These are phyloP conservation scores for Rutstroemia sp. DNA, from an alignment of 2,329 filamentous ascomycete species.

Conservation along the genomic window DNA sequence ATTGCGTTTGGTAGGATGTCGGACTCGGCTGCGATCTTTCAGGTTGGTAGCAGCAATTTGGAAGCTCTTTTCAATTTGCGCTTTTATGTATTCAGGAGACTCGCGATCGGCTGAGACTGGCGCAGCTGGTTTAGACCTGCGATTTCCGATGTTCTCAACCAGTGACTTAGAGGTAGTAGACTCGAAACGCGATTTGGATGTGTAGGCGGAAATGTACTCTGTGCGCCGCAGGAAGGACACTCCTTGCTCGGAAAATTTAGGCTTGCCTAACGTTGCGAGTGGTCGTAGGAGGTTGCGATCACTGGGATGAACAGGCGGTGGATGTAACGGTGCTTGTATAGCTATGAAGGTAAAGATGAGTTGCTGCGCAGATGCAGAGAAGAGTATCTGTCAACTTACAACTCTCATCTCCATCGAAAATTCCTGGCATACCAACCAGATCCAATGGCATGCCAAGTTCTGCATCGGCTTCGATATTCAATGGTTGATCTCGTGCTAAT, in stretches of 20 bases:
- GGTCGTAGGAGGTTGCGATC: conserved; percentile 80
- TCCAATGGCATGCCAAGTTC: conserved; percentile 98
- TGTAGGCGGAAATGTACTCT: conserved; percentile 71
- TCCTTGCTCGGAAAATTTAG: conserved; percentile 64
- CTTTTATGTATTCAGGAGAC: conserved; percentile 59
- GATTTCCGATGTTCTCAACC: conserved; percentile 33
- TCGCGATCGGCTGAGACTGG: conserved; percentile 41
- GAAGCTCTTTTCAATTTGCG: conserved; percentile 58
- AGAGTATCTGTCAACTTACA: conserved; percentile 47
- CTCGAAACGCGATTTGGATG: conserved; percentile 41
- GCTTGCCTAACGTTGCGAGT: conserved; percentile 77
- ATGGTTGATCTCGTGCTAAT: conserved; percentile 80
- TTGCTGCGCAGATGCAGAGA: conserved; percentile 10
- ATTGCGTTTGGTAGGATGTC: conserved; percentile 49
- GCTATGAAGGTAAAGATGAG: conserved; percentile 41
- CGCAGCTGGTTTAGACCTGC: conserved; percentile 39
- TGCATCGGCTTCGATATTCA: conserved; percentile 95
- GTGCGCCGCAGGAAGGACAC: conserved; percentile 94
- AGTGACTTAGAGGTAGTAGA: conserved; percentile 46
- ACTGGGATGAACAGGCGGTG: conserved; percentile 68
- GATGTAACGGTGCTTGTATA: conserved; percentile 69
- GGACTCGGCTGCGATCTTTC: conserved; percentile 45
- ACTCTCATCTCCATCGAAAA: conserved; percentile 92
- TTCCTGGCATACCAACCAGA: conserved; percentile 85
- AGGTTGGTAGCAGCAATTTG: conserved; percentile 45